Percentiles rank a stretch among this genome's conserved stretches.
phyloP scores from a whole-genome alignment of 1,284 basidiomycete genomes.

The Leccinum variabile region DNA sequence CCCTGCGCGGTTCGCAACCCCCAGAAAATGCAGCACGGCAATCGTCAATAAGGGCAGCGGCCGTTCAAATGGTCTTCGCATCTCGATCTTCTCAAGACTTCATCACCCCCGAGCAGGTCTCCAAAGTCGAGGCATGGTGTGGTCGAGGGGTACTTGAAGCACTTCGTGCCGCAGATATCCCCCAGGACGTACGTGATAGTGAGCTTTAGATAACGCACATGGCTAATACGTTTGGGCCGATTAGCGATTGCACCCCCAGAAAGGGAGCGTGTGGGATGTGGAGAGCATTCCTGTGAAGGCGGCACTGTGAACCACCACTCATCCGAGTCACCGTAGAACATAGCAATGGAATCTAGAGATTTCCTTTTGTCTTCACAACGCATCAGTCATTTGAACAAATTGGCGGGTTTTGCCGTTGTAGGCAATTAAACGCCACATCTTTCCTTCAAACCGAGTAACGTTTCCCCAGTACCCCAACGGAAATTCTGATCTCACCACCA shows the following conservation, averaged over 20 bases:
- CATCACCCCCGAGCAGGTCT: constrained; percentile 71
- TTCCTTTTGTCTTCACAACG: background rate
- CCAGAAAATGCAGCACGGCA: constrained; percentile 25
- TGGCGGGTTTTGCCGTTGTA: constrained; percentile 2
- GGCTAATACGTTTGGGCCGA: constrained; percentile 7
- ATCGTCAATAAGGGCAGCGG: constrained; percentile 66
- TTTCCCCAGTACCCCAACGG: background rate
- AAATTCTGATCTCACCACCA: background rate
- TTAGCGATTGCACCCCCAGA: constrained; percentile 39
- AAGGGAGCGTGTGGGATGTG: constrained; percentile 42
- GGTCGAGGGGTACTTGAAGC: constrained; percentile 54
- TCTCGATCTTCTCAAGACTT: constrained; percentile 73
- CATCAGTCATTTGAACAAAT: background rate
- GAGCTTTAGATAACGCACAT: background rate
- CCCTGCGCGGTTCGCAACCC: constrained; percentile 34
- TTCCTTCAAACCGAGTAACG: constrained; percentile 14
- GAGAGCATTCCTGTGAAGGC: constrained; percentile 7
- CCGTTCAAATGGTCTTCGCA: constrained; percentile 85
- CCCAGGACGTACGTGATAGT: constrained; percentile 43
- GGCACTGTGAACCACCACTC: constrained; percentile 11
- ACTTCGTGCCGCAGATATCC: constrained; percentile 39
- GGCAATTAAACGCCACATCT: constrained; percentile 32
- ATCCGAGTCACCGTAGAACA: constrained; percentile 2
- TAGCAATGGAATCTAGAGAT: constrained; percentile 5
- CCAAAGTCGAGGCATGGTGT: constrained; percentile 65